Conservation (phyloP, 371 early-diverging fungal species). For the Mucor circinelloides region DNA sequence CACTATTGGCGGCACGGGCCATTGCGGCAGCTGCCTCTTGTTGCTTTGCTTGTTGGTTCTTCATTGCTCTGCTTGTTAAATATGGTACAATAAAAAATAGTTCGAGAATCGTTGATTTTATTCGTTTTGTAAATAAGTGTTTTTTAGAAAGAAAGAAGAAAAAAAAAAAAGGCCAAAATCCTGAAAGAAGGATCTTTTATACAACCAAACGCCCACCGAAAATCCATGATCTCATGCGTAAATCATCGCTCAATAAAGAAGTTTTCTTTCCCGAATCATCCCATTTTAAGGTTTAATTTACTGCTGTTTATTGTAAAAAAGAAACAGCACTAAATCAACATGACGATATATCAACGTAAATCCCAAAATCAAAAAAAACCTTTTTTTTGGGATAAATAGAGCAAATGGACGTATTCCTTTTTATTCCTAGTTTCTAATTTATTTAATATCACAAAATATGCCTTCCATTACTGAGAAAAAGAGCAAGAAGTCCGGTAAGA, state of each 20-base stretch:
- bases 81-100: conserved; percentile 28
- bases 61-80: conserved; percentile 22
- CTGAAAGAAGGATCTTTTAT: not conserved
- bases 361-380: not conserved
- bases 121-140: not conserved
- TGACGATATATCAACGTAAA: conserved; percentile 9
- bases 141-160: not conserved
- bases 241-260: conserved; percentile 8
- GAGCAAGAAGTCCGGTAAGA: not conserved
- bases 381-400: not conserved
- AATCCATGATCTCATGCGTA: conserved; percentile 18
- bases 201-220: not conserved
- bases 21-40: conserved; percentile 9
- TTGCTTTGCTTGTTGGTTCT: conserved; percentile 18
- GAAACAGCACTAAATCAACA: not conserved
- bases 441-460: not conserved
- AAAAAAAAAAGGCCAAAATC: not conserved
- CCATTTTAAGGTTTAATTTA: conserved; percentile 1
- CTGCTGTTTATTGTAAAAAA: not conserved
- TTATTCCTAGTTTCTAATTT: not conserved
- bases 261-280: not conserved
- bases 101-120: conserved; percentile 16
- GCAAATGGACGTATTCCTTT: not conserved
- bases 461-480: not conserved
- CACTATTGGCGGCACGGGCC: not conserved